These are phyloP conservation scores for Fusarium sp. DNA, from an alignment of 2,329 filamentous ascomycete genomes.

Conservation along the genomic window DNA sequence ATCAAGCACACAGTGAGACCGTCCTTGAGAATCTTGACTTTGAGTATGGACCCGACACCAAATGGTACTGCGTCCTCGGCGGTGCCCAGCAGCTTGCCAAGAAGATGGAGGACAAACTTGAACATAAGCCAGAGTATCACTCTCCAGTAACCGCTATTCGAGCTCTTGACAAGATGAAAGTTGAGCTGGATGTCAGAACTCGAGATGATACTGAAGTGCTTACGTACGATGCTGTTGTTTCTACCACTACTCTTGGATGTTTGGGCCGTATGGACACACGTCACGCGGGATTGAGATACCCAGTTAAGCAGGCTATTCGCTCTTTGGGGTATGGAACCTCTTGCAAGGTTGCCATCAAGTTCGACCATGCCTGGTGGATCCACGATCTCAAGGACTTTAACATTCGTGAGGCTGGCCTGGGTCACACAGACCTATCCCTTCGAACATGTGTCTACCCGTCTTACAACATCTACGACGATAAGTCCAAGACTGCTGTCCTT, in stretches of 20 bases:
- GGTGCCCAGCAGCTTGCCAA: slow-evolving; percentile 19
- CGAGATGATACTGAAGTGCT: not conserved
- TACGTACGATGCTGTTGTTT: not conserved
- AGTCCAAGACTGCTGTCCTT: slow-evolving; percentile 16
- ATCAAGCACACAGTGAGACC: slow-evolving; percentile 17
- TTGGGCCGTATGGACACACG: slow-evolving; percentile 7
- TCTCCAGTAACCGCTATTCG: not conserved
- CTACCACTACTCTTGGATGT: slow-evolving; percentile 15
- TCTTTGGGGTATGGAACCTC: slow-evolving; percentile 13
- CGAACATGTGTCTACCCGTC: slow-evolving; percentile 24
- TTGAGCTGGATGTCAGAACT: not conserved
- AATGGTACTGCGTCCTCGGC: slow-evolving; percentile 20
- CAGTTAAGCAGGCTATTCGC: slow-evolving; percentile 23
- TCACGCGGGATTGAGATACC: slow-evolving; percentile 8
- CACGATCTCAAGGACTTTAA: slow-evolving; percentile 10
- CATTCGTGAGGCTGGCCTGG: slow-evolving; percentile 8
- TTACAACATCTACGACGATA: slow-evolving; percentile 5
- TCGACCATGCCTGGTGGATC: slow-evolving; percentile 16
- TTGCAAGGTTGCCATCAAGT: slow-evolving; percentile 22
- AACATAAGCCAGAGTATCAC: not conserved
- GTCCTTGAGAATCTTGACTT: slow-evolving; percentile 22
- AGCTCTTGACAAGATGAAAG: slow-evolving; percentile 1
- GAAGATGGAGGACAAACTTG: slow-evolving; percentile 1
- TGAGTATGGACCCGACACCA: not conserved
- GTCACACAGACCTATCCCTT: not conserved